phyloP scores from a whole-genome alignment of 345 rosid genomes.

The Populus simonii region DNA sequence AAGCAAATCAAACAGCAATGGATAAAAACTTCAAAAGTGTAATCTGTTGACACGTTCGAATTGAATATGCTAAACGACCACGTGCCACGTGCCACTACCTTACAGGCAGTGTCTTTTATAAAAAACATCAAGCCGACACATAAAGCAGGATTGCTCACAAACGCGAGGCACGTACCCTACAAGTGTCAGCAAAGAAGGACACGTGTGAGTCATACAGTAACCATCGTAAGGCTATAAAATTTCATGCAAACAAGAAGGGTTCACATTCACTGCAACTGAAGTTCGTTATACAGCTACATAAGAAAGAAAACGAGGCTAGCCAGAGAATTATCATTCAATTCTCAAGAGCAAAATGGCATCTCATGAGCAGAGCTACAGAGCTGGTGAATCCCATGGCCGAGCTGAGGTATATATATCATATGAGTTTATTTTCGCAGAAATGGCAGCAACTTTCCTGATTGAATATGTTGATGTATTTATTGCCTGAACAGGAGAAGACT shows the following conservation, averaged over 20 bases:
- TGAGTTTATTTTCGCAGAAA: no score
- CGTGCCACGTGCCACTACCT: neutral
- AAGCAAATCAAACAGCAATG: no score
- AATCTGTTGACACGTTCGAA: neutral
- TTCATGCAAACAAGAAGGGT: neutral
- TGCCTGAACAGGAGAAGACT: neutral
- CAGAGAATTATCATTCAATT: neutral
- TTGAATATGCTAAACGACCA: neutral
- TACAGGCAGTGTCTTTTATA: neutral
- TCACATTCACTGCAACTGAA: neutral
- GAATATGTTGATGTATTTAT: neutral
- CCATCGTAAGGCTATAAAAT: neutral
- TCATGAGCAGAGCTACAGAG: slow-evolving; percentile 40
- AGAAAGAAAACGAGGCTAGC: no score
- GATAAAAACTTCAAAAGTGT: no score
- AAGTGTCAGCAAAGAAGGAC: slow-evolving; percentile 24
- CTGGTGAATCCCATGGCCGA: slow-evolving; percentile 59
- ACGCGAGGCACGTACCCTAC: slow-evolving; percentile 21
- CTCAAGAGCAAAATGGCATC: slow-evolving; percentile 46
- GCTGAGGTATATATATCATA: slow-evolving; percentile 35
- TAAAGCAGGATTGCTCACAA: neutral
- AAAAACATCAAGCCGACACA: neutral
- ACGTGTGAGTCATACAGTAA: slow-evolving; percentile 1
- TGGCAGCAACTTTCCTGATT: no score
- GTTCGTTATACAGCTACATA: neutral